Evolutionary conservation across 2,329 filamentous ascomycete genomes (phyloP), one percentile per base, ranked within the genome.

Genomic region (Exophiala sideris): DNA sequence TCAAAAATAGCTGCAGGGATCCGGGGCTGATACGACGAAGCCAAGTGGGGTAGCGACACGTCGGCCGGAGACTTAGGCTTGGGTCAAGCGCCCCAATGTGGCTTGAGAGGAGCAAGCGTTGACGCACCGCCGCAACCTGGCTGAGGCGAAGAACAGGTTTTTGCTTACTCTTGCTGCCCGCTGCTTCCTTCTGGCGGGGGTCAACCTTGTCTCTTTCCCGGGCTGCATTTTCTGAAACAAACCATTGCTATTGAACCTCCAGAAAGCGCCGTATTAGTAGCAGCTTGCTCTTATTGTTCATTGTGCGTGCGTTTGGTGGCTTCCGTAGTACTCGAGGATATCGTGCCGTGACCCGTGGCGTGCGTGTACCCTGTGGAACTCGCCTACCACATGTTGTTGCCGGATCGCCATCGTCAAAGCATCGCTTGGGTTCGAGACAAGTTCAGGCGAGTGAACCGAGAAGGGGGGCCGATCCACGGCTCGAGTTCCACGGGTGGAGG

Each of bases 111-210:
- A 8, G 39, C 38, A 20, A 54, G 46, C 36, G 36, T 46, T 45
- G 32, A 48, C 32, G 53, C 48, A 48, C 53, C 48, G 48, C 53
- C 53, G 48, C 53, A 51, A 39, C n/a, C 21, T 21, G 40, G 39
- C 32, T 14, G 24, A 33, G 32, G 38, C 12, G 11, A 11, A 54
- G 52, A 54, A 54, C 52, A 33, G 46, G 52, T 54, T 54, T 54
- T 50, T 3, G 9, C 29, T 21, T 34, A 10, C 5, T 21, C 24
- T 10, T 21, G 14, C 7, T 12, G 3, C 41, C 21, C 21, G 8
- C 9, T n/a, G 14, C 29, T 38, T 21, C 20, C 24, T 34, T 10
- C 21, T 21, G 42, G 38, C 38, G 8, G 95, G 90, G 49, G 86
- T 92, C 29, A 46, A 20, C 10, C 39, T 16, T 42, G 39, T 42